A percentile compares a stretch with the other conserved stretches of the same genome.
phyloP scores from a whole-genome alignment of 1,139 yeast species.

The Nadsonia starkeyi-henricii region DNA sequence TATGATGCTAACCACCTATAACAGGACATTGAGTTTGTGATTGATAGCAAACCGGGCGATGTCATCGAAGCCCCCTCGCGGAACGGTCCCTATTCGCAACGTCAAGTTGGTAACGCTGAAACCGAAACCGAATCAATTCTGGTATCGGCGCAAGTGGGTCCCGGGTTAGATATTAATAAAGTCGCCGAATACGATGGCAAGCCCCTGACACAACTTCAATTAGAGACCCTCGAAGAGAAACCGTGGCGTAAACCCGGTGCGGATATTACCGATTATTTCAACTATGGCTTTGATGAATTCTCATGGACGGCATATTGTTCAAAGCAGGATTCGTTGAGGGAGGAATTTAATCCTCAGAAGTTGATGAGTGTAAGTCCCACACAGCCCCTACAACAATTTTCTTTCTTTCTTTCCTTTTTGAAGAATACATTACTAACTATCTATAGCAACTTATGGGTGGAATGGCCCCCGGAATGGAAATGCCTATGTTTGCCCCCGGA shows the following conservation, averaged over 20 bases:
- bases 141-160: constrained; percentile 10
- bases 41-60: constrained; percentile 32
- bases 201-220: constrained; percentile 71
- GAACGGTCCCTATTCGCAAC: constrained; percentile 14
- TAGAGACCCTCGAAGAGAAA: constrained; percentile 75
- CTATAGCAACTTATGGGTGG: constrained; percentile 8
- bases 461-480: constrained; percentile 10
- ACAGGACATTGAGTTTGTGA: constrained; percentile 49
- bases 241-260: constrained; percentile 99
- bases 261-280: constrained; percentile 84
- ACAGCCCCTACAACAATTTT: too few relatives aligned
- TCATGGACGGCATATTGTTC: constrained; percentile 91
- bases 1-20: too few relatives aligned
- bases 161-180: constrained; percentile 57
- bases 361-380: constrained; percentile 19
- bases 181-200: constrained; percentile 73
- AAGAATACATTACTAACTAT: constrained; percentile 5
- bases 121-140: background rate
- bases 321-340: constrained; percentile 71
- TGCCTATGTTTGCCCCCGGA: constrained; percentile 16
- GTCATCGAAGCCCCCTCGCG: constrained; percentile 23
- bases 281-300: constrained; percentile 90
- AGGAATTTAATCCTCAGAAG: constrained; percentile 54
- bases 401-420: background rate
- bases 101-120: constrained; percentile 12